phyloP scores from a whole-genome alignment of 1,284 basidiomycete genomes.

The Chondrostereum purpureum region DNA sequence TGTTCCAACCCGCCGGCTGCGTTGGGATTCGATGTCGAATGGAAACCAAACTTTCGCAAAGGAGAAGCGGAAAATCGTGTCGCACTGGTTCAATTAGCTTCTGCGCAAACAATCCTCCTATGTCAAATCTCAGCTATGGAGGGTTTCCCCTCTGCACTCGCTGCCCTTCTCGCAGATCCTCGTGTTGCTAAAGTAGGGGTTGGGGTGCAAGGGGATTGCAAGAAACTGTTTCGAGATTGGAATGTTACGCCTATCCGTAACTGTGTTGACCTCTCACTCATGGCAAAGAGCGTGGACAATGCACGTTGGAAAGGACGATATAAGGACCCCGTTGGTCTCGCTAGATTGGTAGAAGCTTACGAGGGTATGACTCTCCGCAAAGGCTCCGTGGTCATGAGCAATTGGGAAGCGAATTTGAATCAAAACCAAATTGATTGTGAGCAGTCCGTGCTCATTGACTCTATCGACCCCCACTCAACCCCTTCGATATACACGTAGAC shows the following conservation, averaged over 20 bases:
- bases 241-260: constrained; percentile 37
- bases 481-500: constrained; percentile 40
- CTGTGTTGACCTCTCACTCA: constrained; percentile 61
- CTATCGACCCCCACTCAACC: constrained; percentile 7
- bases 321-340: constrained; percentile 46
- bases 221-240: constrained; percentile 55
- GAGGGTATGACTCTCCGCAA: constrained; percentile 45
- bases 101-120: constrained; percentile 43
- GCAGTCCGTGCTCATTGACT: constrained; percentile 18
- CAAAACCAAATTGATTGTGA: constrained; percentile 50
- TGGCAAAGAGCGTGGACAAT: constrained; percentile 65
- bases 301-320: constrained; percentile 63
- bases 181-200: constrained; percentile 59
- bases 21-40: constrained; percentile 69
- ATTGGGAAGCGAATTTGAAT: constrained; percentile 55
- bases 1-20: neutral
- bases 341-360: constrained; percentile 55
- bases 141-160: constrained; percentile 54
- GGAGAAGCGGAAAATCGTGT: constrained; percentile 53
- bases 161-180: constrained; percentile 42
- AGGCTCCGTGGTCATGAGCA: constrained; percentile 52
- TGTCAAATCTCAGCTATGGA: constrained; percentile 58
- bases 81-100: constrained; percentile 65
- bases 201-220: constrained; percentile 60
- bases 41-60: constrained; percentile 53